Base-by-base conservation (phyloP, 192 early-diverging fungal genomes). In the Funneliformis mosseae region DNA sequence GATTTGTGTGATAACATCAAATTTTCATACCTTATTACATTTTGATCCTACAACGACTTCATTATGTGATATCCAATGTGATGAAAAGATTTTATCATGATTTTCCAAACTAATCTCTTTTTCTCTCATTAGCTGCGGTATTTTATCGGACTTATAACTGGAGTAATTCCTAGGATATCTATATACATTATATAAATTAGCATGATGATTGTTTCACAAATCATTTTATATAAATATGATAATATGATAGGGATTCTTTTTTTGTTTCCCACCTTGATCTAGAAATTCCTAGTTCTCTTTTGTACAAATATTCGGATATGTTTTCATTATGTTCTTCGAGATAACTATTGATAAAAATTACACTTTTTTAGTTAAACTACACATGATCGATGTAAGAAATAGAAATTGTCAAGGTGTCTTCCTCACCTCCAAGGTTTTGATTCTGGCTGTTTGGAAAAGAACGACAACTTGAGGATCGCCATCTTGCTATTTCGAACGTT, bases 41-140 rank as follows among this genome's bases (percentile, higher is more conserved):
- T 93, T 93, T 5, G 92, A 91, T 45, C 92, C 92, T 28, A 91
- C 8, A 7, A 93, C 71, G 25, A 93, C 85, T 12, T 91, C 81
- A 14, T 81, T 81, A 70, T 80, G 69, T 23, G 83, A 76, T 27
- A 93, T 42, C 91, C 91, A 93, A 12, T 74, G 79, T 4, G 82
- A 79, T 14, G 90, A 84, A 82, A 93, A 93, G 59, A 91, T 76
- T 77, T 93, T 93, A 77, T 93, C 91, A 50, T 79, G 76, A 2
- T 81, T 75, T 48, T 79, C 79, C 18, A 85, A 18, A 14, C 8
- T 11, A 10, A 74, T 83, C 61, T 85, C 83, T 5, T 42, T 69
- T 67, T 86, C 85, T 1, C 28, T 4, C 16, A 85, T 64, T 28
- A 85, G 62, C 9, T 41, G 23, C 1, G 84, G 84, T 14, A 85